Evolutionary conservation across 2,329 filamentous ascomycete species (phyloP).

Genomic region (Didymella lethalis): DNA sequence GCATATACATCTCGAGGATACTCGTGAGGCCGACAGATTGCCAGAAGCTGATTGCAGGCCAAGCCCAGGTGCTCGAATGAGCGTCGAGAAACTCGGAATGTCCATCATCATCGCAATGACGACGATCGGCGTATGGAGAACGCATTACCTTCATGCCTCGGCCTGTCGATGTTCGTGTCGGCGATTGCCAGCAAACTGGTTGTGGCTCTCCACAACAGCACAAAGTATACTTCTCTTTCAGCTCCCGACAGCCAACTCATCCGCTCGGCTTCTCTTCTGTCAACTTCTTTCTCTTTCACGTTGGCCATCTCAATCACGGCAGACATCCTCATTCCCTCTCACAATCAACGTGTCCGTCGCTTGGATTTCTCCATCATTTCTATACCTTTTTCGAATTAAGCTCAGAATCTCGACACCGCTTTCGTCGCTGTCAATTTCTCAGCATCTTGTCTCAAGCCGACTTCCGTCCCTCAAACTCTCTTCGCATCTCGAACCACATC

Average conservation of each 20-base stretch:
- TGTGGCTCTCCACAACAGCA: background rate
- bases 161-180: background rate
- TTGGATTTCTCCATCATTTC: background rate
- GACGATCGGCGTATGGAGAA: background rate
- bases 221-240: conserved; percentile 3
- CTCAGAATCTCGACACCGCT: background rate
- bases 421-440: background rate
- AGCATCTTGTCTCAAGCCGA: background rate
- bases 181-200: background rate
- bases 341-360: background rate
- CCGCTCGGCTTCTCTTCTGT: background rate
- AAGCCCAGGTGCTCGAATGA: background rate
- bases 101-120: background rate
- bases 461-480: background rate
- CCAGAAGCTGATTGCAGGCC: background rate
- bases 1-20: background rate
- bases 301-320: background rate
- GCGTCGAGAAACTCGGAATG: no score
- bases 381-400: background rate
- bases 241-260: background rate
- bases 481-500: conserved; percentile 2
- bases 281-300: conserved; percentile 1
- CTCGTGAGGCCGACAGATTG: background rate
- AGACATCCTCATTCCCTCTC: background rate
- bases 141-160: background rate